These are phyloP conservation scores for Theobroma grandiflorum DNA, from an alignment of 441 rosid species.

Conservation along the genomic window DNA sequence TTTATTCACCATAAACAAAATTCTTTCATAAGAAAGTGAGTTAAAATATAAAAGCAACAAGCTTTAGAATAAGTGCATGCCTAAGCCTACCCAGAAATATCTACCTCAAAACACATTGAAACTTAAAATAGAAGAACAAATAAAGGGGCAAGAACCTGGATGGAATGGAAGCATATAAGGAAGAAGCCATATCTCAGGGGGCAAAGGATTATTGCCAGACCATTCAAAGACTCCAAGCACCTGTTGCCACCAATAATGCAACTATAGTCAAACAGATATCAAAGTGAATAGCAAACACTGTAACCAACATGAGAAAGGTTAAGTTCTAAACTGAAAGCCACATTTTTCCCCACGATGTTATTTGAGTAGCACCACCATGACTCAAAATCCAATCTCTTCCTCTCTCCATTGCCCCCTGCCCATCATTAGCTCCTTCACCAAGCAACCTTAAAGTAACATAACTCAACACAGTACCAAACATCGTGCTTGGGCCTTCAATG, in stretches of 20 bases:
- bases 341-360: constrained; percentile 96
- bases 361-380: constrained; percentile 82
- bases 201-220: constrained; percentile 92
- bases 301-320: constrained; percentile 18
- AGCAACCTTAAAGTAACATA: constrained; percentile 84
- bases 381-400: constrained; percentile 82
- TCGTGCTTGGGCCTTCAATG: constrained; percentile 87
- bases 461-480: constrained; percentile 82
- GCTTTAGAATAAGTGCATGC: not conserved
- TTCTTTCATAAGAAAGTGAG: not conserved
- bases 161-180: constrained; percentile 78
- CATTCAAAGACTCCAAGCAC: constrained; percentile 92
- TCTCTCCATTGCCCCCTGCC: constrained; percentile 69
- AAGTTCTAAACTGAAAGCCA: constrained; percentile 82
- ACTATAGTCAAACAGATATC: constrained; percentile 25
- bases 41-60: not conserved
- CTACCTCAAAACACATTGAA: not conserved
- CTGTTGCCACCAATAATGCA: constrained; percentile 46
- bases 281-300: constrained; percentile 20
- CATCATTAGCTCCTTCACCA: constrained; percentile 82
- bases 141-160: constrained; percentile 60
- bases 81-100: not conserved
- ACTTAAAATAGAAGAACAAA: not conserved
- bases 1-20: not conserved
- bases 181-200: constrained; percentile 94